Base-by-base conservation (phyloP, 2,329 filamentous ascomycete genomes). In the Trichophyton benhamiae region DNA sequence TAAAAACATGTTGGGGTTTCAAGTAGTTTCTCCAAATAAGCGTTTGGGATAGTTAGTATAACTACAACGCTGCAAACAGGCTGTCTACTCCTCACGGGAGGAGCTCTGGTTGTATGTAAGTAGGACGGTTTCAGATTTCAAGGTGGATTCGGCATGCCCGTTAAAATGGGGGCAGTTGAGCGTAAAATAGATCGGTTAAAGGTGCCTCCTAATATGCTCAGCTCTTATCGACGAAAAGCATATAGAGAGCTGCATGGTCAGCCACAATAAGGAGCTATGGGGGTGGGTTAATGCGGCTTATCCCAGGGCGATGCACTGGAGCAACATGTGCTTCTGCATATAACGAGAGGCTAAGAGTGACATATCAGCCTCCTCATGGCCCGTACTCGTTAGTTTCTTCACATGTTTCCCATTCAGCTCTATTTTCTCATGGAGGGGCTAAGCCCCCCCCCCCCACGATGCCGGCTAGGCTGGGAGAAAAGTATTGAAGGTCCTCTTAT, bases 361-460 rank as follows among this genome's bases (percentile, higher is more conserved):
- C 30, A 55, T 36, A 20, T 20, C 5, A 33, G 9, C 9, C 33
- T 11, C 8, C 33, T 13, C 8, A 55, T 55, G 33, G 30, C n/a
- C 27, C 7, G 27, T 17, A n/a, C 13, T 36, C 22, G n/a, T 52
- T 27, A 38, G 33, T 55, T 7, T 36, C 52, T 55, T 55, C 52
- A 55, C 52, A 55, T 55, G 52, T 55, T n/a, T n/a, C 5, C 41
- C n/a, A 25, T 30, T 52, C 48, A 52, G 48, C 48, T 30, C 20
- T 52, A 52, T 52, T 22, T 33, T 2, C 13, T 53, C 27, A 38
- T 33, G 25, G 48, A 53, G 52, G n/a, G 15, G 52, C 52, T 55
- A 55, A 55, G 52, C 52, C 52, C 36, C 52, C 52, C 52, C 36
- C 52, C 52, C 30, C 30, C 52, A 55, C 27, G 52, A 55, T 55